These are phyloP conservation scores for Syzygium malaccense DNA, from an alignment of 441 rosid genomes.

Conservation along the genomic window DNA sequence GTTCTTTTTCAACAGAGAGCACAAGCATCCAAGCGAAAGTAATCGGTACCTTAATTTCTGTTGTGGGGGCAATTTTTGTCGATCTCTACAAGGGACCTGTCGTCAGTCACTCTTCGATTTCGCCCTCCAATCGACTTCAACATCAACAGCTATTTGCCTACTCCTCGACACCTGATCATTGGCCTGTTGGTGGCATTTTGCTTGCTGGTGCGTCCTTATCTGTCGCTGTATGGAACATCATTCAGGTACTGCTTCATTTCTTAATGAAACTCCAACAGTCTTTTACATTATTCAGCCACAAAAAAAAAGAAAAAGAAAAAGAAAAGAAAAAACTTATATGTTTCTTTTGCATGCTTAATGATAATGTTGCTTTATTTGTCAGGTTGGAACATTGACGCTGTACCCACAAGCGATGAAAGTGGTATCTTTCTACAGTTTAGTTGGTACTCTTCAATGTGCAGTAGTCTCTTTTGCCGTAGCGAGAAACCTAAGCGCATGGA, in stretches of 20 bases:
- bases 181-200: constrained; percentile 61
- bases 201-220: constrained; percentile 58
- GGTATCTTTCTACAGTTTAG: constrained; percentile 55
- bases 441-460: constrained; percentile 59
- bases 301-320: not conserved
- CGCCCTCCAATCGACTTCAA: constrained; percentile 17
- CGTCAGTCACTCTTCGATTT: constrained; percentile 32
- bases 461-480: constrained; percentile 46
- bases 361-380: constrained; percentile 1
- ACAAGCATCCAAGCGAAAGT: constrained; percentile 31
- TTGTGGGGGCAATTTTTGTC: constrained; percentile 42
- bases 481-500: constrained; percentile 62
- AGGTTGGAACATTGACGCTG: constrained; percentile 43
- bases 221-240: constrained; percentile 48
- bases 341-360: not conserved
- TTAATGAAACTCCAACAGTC: not conserved
- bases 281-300: not conserved
- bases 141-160: constrained; percentile 34
- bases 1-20: not conserved
- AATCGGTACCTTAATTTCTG: constrained; percentile 43
- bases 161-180: constrained; percentile 44
- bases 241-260: constrained; percentile 38
- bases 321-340: not conserved
- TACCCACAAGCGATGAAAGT: constrained; percentile 69
- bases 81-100: constrained; percentile 50